Conservation (phyloP, 2,329 filamentous ascomycete genomes). For the Beauveria pseudobassiana region DNA sequence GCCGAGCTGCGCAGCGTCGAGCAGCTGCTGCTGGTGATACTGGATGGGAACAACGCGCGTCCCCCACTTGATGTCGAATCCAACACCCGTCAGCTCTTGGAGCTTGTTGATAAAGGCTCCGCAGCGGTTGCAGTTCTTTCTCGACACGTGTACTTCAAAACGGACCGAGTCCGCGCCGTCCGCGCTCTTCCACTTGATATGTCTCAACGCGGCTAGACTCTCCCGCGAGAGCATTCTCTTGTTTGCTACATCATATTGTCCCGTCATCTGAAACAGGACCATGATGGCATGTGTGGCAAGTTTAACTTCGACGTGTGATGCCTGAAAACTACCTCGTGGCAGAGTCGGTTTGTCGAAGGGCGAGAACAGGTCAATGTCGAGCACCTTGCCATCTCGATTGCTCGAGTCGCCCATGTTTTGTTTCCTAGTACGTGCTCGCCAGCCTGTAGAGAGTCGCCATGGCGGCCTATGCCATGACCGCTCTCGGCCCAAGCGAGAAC, state of each 20-base stretch:
- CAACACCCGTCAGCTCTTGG: slow-evolving; percentile 20
- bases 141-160: slow-evolving; percentile 29
- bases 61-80: slow-evolving; percentile 21
- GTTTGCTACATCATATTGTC: neutral
- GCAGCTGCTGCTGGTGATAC: neutral
- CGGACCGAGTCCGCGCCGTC: slow-evolving; percentile 12
- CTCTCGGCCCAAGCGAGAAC: slow-evolving; percentile 3
- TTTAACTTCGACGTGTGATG: slow-evolving; percentile 34
- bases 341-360: slow-evolving; percentile 20
- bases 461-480: slow-evolving; percentile 22
- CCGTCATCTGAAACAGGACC: slow-evolving; percentile 17
- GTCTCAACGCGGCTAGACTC: slow-evolving; percentile 19
- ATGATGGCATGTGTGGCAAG: slow-evolving; percentile 27
- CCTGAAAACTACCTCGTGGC: slow-evolving; percentile 18
- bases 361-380: slow-evolving; percentile 23
- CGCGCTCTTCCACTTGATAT: slow-evolving; percentile 19
- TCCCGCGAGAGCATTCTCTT: slow-evolving; percentile 15
- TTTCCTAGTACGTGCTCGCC: slow-evolving; percentile 21
- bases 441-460: slow-evolving; percentile 23
- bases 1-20: neutral
- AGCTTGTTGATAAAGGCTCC: slow-evolving; percentile 20
- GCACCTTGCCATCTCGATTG: slow-evolving; percentile 21
- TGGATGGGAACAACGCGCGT: slow-evolving; percentile 16
- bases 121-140: slow-evolving; percentile 25
- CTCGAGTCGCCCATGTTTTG: slow-evolving; percentile 23